Percentiles rank a stretch among this genome's conserved stretches.
These are phyloP conservation scores for Chaetomium sp. DNA, from an alignment of 2,329 filamentous ascomycete species.

Conservation along the genomic window DNA sequence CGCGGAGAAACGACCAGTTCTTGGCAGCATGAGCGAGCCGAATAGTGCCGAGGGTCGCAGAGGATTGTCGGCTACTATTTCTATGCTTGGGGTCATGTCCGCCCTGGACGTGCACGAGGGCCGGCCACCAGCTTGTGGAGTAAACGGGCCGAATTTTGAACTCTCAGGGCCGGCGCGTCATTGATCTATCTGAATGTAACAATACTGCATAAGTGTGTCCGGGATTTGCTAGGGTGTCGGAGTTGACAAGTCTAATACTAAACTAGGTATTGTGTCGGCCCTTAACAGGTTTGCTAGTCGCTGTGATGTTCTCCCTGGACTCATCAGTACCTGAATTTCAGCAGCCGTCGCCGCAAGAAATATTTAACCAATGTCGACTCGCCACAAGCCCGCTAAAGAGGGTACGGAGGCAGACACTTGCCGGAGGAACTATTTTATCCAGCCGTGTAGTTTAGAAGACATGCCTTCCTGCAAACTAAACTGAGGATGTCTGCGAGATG, in stretches of 20 bases:
- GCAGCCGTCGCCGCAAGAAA: no score
- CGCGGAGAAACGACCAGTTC: neutral
- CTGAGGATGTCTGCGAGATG: no score
- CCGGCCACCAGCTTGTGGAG: neutral
- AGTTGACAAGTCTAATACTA: neutral
- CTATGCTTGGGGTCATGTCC: neutral
- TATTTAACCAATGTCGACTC: no score
- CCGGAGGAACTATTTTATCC: no score
- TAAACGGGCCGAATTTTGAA: constrained; percentile 22
- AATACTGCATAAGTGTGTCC: neutral
- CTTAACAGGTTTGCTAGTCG: neutral
- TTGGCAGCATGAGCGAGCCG: neutral
- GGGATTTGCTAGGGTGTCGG: neutral
- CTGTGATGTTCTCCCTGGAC: neutral
- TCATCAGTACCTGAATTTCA: no score
- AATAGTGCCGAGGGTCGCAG: constrained; percentile 2
- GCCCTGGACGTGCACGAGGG: neutral
- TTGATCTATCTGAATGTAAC: neutral
- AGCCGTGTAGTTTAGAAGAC: no score
- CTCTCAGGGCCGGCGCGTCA: neutral
- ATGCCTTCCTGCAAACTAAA: no score
- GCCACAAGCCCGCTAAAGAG: no score
- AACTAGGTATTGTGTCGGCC: neutral
- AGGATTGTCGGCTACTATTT: neutral
- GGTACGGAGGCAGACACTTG: no score